Evolutionary conservation across 371 early-diverging fungal species (phyloP).

Genomic region (Rhizopus stolonifer): DNA sequence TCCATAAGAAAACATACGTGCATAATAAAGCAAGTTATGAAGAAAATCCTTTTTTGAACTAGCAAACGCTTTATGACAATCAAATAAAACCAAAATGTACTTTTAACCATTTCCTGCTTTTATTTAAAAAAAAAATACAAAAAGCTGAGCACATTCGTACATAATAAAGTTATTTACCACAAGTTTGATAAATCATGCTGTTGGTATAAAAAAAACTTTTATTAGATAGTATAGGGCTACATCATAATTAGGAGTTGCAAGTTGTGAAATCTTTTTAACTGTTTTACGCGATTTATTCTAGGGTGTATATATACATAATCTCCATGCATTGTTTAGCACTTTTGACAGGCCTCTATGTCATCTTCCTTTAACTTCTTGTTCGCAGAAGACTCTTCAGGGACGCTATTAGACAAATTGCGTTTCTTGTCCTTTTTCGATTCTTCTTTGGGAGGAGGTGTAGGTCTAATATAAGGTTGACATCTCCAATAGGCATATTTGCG

Average conservation of each 20-base stretch:
- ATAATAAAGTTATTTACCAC: too few species aligned
- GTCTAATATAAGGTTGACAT: constrained; percentile 72
- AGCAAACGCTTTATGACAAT: neutral
- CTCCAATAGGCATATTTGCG: constrained; percentile 73
- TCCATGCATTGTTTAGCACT: neutral
- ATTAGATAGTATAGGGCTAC: too few species aligned
- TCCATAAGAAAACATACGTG: neutral
- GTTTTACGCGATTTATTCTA: neutral
- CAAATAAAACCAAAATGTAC: neutral
- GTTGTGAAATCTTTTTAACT: neutral
- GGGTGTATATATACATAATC: neutral
- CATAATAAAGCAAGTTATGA: neutral
- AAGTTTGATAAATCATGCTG: too few species aligned
- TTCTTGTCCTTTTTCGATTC: constrained; percentile 17
- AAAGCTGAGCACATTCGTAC: neutral
- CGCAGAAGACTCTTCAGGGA: constrained; percentile 6
- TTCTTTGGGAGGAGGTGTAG: constrained; percentile 32
- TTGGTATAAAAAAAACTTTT: too few species aligned
- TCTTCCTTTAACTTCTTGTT: constrained; percentile 19
- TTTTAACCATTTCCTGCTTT: neutral
- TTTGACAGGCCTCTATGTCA: constrained; percentile 1
- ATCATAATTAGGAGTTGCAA: too few species aligned
- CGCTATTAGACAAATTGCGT: neutral
- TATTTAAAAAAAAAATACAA: too few species aligned
- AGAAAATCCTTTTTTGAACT: too few species aligned